Evolutionary conservation across 805 yeast species (phyloP), one percentile per base, ranked within the genome.

Genomic region (Saccharomycodes ludwigii): DNA sequence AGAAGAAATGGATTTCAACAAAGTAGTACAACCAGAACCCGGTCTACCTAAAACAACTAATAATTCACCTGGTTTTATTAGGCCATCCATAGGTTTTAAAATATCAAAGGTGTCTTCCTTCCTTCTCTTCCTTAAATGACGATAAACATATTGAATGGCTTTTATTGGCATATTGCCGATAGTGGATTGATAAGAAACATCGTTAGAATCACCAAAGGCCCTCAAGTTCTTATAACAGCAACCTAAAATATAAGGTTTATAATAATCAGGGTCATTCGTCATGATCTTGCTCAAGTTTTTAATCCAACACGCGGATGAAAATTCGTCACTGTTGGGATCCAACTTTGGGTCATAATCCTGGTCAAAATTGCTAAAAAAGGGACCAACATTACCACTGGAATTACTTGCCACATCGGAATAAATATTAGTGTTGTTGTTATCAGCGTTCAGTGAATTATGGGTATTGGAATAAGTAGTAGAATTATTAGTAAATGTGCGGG

Each of bases 1-100:
- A 20, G 70, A 58, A 25, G 76, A 63, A 29, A 75, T 52, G 4
- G 76, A 58, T 44, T 73, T 73, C 42, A 74, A 58, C 31, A 73
- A 56, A 4, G 81, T 73, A 5, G 80, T 59, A 43, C 82, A 74
- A 26, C 82, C 82, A 22, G 79, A 65, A 43, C 88, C 88, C 1
- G 88, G 88, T 53, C 86, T 68, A 35, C 91, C 88, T 28, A 79
- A 58, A 8, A 79, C 86, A 33, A 78, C 80, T 4, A 77, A 71
- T 28, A 76, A 61, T 39, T 76, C 76, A 34, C 85, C 84, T 2
- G 84, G 78, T 33, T 58, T 59, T 24, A 70, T 47, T 11, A 67
- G 40, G 16, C 76, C 81, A 38, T 72, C 76, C 69, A 67, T 62
- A 11, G 68, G 53, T 43, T 66, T 66, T 47, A 66, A 59, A 40